Evolutionary conservation across 805 yeast genomes (phyloP), one percentile per base, ranked within the genome.

Genomic region (Torulaspora delbrueckii): DNA sequence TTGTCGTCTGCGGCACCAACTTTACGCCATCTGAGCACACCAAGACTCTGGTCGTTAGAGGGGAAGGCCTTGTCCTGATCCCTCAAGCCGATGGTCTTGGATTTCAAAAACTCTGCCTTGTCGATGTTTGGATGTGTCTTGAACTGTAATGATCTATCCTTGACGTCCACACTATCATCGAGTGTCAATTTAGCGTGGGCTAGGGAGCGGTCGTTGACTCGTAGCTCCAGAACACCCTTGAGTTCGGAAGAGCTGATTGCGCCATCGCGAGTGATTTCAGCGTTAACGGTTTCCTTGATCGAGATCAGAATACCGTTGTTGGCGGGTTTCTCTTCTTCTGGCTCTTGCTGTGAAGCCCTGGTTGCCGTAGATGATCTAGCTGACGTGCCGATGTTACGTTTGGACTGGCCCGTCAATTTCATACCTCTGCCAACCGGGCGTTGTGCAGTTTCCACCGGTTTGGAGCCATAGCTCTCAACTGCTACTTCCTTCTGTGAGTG

Each of bases 81-180:
- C 63, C 86, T 86, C 60, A 90, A 76, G 0, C 84, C 84, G 58
- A 93, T 80, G 35, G 76, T 66, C 47, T 76, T 72, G 12, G 72
- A 65, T 10, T 75, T 63, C 37, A 76, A 73, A 66, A 91, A 93
- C 59, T 78, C 66, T 34, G 70, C 71, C 60, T 86, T 83, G 69
- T 93, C 97, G 54, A 93, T 95, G 63, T 91, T 90, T 52, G 99
- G 99, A 72, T 93, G 96, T 12, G 98, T 89, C 67, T 90, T 90
- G 72, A 78, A 93, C 61, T 84, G 89, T 37, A 81, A 71, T 5
- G 60, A 32, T 43, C 59, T 52, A 70, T 79, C 66, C 31, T 72
- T 66, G 12, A 75, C 67, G 34, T 71, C 68, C 25, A 76, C 75
- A 18, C 68, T 72, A 34, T 81, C 73, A 34, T 71, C 65, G 53